Evolutionary conservation across 2,329 filamentous ascomycete species (phyloP).

Genomic region (Xylariaceae sp.): DNA sequence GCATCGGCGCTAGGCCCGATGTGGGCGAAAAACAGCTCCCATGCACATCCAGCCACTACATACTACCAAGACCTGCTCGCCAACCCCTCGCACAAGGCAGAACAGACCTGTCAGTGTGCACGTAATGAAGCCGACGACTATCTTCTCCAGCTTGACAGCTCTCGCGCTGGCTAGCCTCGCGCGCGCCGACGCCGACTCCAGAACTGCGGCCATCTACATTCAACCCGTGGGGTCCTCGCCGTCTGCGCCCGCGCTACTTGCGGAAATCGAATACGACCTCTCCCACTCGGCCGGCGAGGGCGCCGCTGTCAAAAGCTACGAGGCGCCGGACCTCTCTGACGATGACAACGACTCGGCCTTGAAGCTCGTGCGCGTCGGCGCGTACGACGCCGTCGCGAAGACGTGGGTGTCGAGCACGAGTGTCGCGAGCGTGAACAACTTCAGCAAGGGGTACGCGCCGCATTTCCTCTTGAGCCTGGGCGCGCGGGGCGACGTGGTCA

Average conservation of each 20-base stretch:
- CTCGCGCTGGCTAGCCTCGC: constrained; percentile 32
- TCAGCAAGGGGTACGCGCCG: constrained; percentile 57
- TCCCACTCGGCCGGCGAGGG: constrained; percentile 33
- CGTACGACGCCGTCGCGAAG: constrained; percentile 45
- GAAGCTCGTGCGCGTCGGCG: constrained; percentile 52
- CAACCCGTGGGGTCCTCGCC: constrained; percentile 35
- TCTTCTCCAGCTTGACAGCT: constrained; percentile 40
- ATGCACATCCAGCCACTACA: too few species aligned
- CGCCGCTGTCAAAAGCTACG: constrained; percentile 43
- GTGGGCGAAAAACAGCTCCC: too few species aligned
- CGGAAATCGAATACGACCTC: constrained; percentile 52
- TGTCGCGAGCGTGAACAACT: constrained; percentile 52
- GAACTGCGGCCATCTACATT: constrained; percentile 48
- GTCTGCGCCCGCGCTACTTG: constrained; percentile 41
- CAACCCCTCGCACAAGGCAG: not conserved
- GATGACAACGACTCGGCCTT: constrained; percentile 18
- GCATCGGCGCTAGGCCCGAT: too few species aligned
- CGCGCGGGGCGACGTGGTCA: constrained; percentile 37
- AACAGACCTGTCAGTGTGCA: constrained; percentile 8
- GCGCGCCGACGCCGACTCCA: constrained; percentile 28
- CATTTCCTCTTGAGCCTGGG: constrained; percentile 51
- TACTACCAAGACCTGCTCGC: too few species aligned
- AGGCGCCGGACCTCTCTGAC: constrained; percentile 49
- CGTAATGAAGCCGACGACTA: constrained; percentile 37
- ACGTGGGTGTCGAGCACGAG: constrained; percentile 53